Conservation (phyloP, 2,329 filamentous ascomycete genomes). For the Pseudogymnoascus sp. region DNA sequence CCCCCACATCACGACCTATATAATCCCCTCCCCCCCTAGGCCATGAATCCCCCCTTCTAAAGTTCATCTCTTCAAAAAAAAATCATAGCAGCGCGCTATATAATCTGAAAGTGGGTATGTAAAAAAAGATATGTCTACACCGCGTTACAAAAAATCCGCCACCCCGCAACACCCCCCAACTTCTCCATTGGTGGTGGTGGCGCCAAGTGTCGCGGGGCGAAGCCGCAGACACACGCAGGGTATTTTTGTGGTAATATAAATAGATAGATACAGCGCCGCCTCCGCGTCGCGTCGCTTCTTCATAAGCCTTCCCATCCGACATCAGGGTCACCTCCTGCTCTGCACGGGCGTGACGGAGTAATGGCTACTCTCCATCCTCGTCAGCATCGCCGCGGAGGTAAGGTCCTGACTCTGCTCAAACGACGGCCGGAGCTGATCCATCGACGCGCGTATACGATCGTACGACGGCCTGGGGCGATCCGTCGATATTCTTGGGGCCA, state of each 20-base stretch:
- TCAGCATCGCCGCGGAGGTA: conserved; percentile 78
- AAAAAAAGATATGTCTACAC: not conserved
- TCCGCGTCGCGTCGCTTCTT: not conserved
- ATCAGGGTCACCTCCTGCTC: conserved; percentile 17
- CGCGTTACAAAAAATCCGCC: not conserved
- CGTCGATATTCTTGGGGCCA: conserved; percentile 43
- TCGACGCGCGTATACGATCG: conserved; percentile 76
- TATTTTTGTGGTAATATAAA: not conserved
- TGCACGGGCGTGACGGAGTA: conserved; percentile 20
- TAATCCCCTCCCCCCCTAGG: not conserved
- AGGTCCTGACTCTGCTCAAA: conserved; percentile 87
- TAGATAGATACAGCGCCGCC: conserved; percentile 1
- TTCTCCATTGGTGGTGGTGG: not conserved
- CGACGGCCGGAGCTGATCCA: conserved; percentile 78
- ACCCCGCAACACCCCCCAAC: no score
- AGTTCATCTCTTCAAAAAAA: not conserved
- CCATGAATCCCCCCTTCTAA: not conserved
- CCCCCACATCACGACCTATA: not conserved
- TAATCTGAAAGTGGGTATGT: not conserved
- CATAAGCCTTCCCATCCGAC: no score
- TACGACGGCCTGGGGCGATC: conserved; percentile 75
- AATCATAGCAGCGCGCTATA: not conserved
- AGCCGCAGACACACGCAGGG: not conserved
- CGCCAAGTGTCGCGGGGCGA: not conserved
- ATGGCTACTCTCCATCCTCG: conserved; percentile 70